Conservation (phyloP, 2,329 filamentous ascomycete species). For the Graphium sp. region DNA sequence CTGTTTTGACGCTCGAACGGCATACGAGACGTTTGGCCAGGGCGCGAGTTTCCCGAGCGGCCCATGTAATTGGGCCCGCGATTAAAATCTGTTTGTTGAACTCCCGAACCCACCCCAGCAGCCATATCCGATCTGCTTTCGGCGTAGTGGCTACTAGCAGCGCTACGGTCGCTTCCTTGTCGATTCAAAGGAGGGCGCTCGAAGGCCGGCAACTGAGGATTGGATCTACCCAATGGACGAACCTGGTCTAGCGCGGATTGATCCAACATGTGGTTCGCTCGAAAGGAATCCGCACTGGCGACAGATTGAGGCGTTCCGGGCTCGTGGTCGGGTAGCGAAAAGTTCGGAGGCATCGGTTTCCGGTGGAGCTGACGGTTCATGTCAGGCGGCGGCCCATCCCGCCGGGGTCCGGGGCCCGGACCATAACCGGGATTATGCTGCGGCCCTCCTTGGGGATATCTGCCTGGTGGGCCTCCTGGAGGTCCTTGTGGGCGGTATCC, state of each 20-base stretch:
- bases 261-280: slow-evolving; percentile 17
- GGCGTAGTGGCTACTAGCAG: slow-evolving; percentile 18
- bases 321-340: background rate
- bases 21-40: background rate
- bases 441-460: too few relatives aligned
- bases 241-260: slow-evolving; percentile 32
- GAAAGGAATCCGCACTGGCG: slow-evolving; percentile 3
- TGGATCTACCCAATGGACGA: slow-evolving; percentile 11
- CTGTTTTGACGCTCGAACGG: slow-evolving; percentile 21
- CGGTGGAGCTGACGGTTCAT: too few relatives aligned
- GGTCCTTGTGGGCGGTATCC: too few relatives aligned
- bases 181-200: slow-evolving; percentile 13
- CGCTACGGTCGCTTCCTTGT: slow-evolving; percentile 15
- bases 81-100: too few relatives aligned
- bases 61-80: too few relatives aligned
- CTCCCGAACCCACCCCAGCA: too few relatives aligned
- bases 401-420: too few relatives aligned
- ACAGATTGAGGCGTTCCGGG: slow-evolving; percentile 10
- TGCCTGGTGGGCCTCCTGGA: too few relatives aligned
- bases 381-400: too few relatives aligned
- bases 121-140: background rate
- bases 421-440: too few relatives aligned
- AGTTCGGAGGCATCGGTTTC: too few relatives aligned
- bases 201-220: slow-evolving; percentile 7
- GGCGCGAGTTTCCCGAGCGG: background rate